Base-by-base conservation (phyloP, 352 stramenopile species). In the Phytopythium litorale region DNA sequence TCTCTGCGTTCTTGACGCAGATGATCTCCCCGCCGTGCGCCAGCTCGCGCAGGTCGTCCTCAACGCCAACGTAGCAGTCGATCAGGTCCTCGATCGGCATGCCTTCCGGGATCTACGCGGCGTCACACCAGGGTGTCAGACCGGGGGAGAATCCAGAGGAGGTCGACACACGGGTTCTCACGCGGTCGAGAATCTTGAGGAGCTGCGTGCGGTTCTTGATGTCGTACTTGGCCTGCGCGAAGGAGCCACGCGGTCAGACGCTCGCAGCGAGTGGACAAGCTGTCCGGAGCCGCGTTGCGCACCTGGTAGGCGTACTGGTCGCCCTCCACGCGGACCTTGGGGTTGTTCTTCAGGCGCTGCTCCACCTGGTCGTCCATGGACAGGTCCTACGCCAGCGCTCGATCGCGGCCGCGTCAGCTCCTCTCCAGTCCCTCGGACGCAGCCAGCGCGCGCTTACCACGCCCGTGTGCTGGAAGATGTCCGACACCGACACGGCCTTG, bases 301-400 rank as follows among this genome's bases (percentile, higher is more conserved):
- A 88, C 80, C 73, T 89, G 84, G 65, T 95, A 95, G 7, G 86
- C 86, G 68, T 92, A 95, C 62, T 81, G 76, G 23, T 91, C 74
- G 62, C 79, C 81, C 60, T 89, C 71, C 1, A 91, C 62, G 51
- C 82, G 82, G 56, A 95, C 79, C 76, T 95, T 95, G 19, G 84
- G 82, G 66, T 95, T 95, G 60, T 95, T 93, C 55, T 91, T 91
- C 4, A 95, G 75, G 0, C 84, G 82, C 60, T 95, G 82, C 59
- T 89, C 81, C 46, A 94, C 82, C 82, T 92, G 83, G 32, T 92
- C 84, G 59, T 91, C 81, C 77, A 92, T 89, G 1, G 72, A 80
- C 15, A 90, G 71, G 65, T 91, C 80, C 82, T 92, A 61, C 16
- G 35, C 18, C 53, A 37, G 49, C 50, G 30, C 11, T 7, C 49